These are phyloP conservation scores for Ambispora gerdemannii DNA, from an alignment of 192 early-diverging fungal genomes.

Conservation along the genomic window DNA sequence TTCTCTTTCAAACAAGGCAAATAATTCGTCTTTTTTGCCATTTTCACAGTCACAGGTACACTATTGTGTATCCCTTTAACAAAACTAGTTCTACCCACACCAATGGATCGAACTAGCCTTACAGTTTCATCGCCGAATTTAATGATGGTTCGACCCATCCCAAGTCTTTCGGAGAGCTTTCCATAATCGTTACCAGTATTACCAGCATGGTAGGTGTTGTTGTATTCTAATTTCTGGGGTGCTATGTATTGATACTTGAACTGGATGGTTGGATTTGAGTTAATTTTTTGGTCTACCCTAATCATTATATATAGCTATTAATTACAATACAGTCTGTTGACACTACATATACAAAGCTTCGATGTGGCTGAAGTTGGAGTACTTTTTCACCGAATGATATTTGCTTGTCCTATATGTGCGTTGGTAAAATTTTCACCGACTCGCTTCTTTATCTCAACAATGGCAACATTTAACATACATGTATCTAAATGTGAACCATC, in stretches of 20 bases:
- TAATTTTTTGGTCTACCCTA: neutral
- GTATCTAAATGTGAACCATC: neutral
- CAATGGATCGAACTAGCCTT: neutral
- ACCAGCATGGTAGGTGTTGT: neutral
- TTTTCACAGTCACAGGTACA: neutral
- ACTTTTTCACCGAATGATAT: slow-evolving; percentile 22
- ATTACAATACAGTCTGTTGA: slow-evolving; percentile 13
- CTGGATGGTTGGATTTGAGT: neutral
- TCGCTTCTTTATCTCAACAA: neutral
- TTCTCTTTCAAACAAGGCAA: neutral
- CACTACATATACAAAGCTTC: slow-evolving; percentile 9
- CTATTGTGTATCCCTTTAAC: slow-evolving; percentile 9
- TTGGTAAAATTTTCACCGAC: neutral
- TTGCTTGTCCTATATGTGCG: slow-evolving; percentile 12
- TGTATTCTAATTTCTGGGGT: neutral
- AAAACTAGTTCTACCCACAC: slow-evolving; percentile 24
- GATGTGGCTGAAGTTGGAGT: slow-evolving; percentile 12
- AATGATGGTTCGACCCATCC: slow-evolving; percentile 17
- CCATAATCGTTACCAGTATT: slow-evolving; percentile 18
- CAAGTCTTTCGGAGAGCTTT: neutral
- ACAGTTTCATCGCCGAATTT: neutral
- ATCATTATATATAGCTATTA: neutral
- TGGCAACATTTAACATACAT: slow-evolving; percentile 10
- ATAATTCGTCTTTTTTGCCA: neutral
- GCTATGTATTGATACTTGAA: slow-evolving; percentile 9